phyloP scores from a whole-genome alignment of 495 filamentous ascomycete species.

The Aspergillus heteromorphus region DNA sequence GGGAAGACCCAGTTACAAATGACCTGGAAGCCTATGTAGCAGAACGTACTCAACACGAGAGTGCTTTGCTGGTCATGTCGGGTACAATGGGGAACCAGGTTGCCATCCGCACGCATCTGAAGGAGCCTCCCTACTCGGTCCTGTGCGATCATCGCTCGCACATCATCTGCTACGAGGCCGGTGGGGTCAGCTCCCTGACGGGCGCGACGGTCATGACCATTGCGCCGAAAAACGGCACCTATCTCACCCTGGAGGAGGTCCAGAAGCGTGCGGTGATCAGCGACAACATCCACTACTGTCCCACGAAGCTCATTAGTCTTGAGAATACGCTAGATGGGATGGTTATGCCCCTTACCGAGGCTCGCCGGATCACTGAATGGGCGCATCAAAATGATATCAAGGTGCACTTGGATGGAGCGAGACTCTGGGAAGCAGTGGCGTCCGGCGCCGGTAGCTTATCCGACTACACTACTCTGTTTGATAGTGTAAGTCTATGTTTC shows the following conservation, averaged over 20 bases:
- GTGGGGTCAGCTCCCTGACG: slow-evolving; percentile 43
- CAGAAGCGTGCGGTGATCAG: slow-evolving; percentile 42
- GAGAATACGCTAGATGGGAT: slow-evolving; percentile 82
- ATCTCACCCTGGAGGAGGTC: slow-evolving; percentile 75
- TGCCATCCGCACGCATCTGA: slow-evolving; percentile 41
- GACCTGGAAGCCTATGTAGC: slow-evolving; percentile 67
- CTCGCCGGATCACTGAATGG: slow-evolving; percentile 61
- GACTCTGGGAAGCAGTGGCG: slow-evolving; percentile 73
- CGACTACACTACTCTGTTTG: slow-evolving; percentile 68
- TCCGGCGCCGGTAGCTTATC: slow-evolving; percentile 55
- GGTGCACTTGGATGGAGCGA: slow-evolving; percentile 79
- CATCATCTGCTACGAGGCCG: slow-evolving; percentile 45
- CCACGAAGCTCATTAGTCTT: slow-evolving; percentile 73
- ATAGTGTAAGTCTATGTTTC: slow-evolving; percentile 80
- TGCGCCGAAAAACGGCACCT: slow-evolving; percentile 53
- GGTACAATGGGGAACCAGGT: slow-evolving; percentile 78
- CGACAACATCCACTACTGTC: slow-evolving; percentile 47
- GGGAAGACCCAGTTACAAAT: slow-evolving; percentile 73
- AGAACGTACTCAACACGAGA: slow-evolving; percentile 63
- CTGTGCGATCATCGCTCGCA: slow-evolving; percentile 45
- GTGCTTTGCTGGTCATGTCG: slow-evolving; percentile 67
- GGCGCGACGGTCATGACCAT: slow-evolving; percentile 38
- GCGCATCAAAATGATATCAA: slow-evolving; percentile 61
- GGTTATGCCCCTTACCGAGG: slow-evolving; percentile 69
- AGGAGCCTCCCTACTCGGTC: slow-evolving; percentile 46